A percentile compares a stretch with the other conserved stretches of the same genome.
These are phyloP conservation scores for Alternaria gaisen DNA, from an alignment of 2,329 filamentous ascomycete species.

Conservation along the genomic window DNA sequence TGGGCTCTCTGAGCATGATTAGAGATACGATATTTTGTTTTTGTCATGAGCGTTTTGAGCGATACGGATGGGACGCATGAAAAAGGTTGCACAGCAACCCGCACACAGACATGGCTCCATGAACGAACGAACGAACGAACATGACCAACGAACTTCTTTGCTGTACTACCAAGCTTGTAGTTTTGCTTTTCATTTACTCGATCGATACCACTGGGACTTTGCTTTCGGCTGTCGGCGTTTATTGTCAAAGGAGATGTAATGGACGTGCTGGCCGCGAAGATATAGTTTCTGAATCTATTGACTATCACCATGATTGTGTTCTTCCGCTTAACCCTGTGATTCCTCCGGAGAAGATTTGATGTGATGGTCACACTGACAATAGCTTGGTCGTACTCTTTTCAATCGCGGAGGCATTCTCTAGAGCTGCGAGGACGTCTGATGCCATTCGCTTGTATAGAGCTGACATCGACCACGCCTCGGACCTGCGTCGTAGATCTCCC, in stretches of 20 bases:
- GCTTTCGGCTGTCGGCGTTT: slow-evolving; percentile 3
- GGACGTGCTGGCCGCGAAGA: slow-evolving; percentile 17
- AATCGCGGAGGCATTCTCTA: background rate
- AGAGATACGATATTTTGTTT: slow-evolving; percentile 13
- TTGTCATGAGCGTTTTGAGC: slow-evolving; percentile 16
- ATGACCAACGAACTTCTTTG: slow-evolving; percentile 11
- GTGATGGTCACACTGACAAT: background rate
- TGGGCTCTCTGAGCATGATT: slow-evolving; percentile 8
- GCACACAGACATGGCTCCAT: slow-evolving; percentile 30
- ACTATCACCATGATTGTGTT: background rate
- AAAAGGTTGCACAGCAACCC: slow-evolving; percentile 25
- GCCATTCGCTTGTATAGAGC: background rate
- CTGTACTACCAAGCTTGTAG: slow-evolving; percentile 16
- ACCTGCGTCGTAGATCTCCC: slow-evolving; percentile 12
- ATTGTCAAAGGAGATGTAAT: slow-evolving; percentile 7
- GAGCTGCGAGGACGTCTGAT: background rate
- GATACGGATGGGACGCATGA: slow-evolving; percentile 10
- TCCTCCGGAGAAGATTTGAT: background rate
- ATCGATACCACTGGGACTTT: slow-evolving; percentile 23
- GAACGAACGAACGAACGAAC: slow-evolving; percentile 9
- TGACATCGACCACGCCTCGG: slow-evolving; percentile 8
- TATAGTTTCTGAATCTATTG: slow-evolving; percentile 12
- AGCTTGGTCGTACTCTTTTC: background rate
- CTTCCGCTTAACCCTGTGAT: background rate
- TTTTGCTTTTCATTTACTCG: slow-evolving; percentile 11